Evolutionary conservation across 2,329 filamentous ascomycete genomes (phyloP).

Genomic region (Fusarium sp.): DNA sequence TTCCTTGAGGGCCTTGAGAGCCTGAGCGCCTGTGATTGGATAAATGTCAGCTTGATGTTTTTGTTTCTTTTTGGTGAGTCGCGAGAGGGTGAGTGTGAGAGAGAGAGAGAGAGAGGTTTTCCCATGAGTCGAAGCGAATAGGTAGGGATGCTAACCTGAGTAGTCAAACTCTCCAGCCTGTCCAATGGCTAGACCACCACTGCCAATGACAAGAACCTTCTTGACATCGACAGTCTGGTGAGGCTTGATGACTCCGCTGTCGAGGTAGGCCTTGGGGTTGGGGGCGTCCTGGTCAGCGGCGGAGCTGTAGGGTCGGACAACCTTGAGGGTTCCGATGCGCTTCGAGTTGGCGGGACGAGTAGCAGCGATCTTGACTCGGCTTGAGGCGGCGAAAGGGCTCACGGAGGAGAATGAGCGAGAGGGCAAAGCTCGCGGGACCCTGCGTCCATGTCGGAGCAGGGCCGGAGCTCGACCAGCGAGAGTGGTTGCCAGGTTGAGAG

Average conservation of each 20-base stretch:
- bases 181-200: slow-evolving; percentile 94
- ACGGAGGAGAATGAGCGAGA: slow-evolving; percentile 58
- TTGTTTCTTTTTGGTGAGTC: slow-evolving; percentile 28
- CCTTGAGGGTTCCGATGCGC: slow-evolving; percentile 60
- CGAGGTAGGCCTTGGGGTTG: slow-evolving; percentile 86
- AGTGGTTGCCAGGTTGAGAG: slow-evolving; percentile 53
- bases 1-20: slow-evolving; percentile 96
- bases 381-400: slow-evolving; percentile 45
- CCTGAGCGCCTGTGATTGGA: slow-evolving; percentile 79
- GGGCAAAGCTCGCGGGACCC: slow-evolving; percentile 58
- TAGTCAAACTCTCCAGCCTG: slow-evolving; percentile 99
- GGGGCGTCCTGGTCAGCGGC: slow-evolving; percentile 74
- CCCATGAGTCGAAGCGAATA: neutral
- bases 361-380: slow-evolving; percentile 42
- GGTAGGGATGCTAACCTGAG: slow-evolving; percentile 74
- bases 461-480: slow-evolving; percentile 68
- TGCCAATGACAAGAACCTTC: slow-evolving; percentile 96
- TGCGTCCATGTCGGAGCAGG: slow-evolving; percentile 66
- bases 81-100: slow-evolving; percentile 13
- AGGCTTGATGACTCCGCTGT: slow-evolving; percentile 86
- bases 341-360: slow-evolving; percentile 53
- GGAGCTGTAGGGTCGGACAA: slow-evolving; percentile 56
- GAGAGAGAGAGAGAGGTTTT: slow-evolving; percentile 14
- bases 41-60: slow-evolving; percentile 31
- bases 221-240: slow-evolving; percentile 87